A percentile compares a stretch with the other conserved stretches of the same genome.
Evolutionary conservation across 2,329 filamentous ascomycete genomes (phyloP).

Genomic region (Aspergillus sclerotialis): DNA sequence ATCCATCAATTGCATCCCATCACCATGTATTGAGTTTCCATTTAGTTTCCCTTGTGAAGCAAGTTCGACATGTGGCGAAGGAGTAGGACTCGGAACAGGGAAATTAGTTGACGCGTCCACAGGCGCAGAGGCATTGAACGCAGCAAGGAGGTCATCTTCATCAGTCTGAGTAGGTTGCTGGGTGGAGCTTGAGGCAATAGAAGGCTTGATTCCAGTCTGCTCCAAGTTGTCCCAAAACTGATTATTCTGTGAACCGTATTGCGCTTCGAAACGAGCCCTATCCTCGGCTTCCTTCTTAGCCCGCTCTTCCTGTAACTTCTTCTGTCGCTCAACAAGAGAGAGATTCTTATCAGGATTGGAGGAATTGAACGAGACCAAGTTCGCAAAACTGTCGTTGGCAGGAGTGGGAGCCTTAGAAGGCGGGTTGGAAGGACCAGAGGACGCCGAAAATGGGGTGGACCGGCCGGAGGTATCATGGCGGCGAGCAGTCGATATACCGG

Average conservation of each 20-base stretch:
- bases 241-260: conserved; percentile 62
- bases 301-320: conserved; percentile 68
- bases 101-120: conserved; percentile 56
- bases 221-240: conserved; percentile 72
- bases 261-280: conserved; percentile 62
- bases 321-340: conserved; percentile 58
- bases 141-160: conserved; percentile 55
- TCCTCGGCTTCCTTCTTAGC: conserved; percentile 67
- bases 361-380: conserved; percentile 53
- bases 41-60: background rate
- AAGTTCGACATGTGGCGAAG: conserved; percentile 22
- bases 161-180: conserved; percentile 44
- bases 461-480: conserved; percentile 35
- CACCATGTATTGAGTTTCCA: conserved; percentile 7
- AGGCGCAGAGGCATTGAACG: conserved; percentile 53
- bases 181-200: conserved; percentile 38
- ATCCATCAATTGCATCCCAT: conserved; percentile 37
- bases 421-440: conserved; percentile 25
- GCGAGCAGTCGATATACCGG: conserved; percentile 20
- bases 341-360: conserved; percentile 56
- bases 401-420: conserved; percentile 35
- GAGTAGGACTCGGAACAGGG: conserved; percentile 37
- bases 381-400: conserved; percentile 53
- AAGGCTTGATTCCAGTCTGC: conserved; percentile 41
- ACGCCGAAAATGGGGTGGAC: conserved; percentile 35